Percentiles rank a stretch among this genome's conserved stretches.
phyloP scores from a whole-genome alignment of 2,329 filamentous ascomycete genomes.

The Trichoderma sp. region DNA sequence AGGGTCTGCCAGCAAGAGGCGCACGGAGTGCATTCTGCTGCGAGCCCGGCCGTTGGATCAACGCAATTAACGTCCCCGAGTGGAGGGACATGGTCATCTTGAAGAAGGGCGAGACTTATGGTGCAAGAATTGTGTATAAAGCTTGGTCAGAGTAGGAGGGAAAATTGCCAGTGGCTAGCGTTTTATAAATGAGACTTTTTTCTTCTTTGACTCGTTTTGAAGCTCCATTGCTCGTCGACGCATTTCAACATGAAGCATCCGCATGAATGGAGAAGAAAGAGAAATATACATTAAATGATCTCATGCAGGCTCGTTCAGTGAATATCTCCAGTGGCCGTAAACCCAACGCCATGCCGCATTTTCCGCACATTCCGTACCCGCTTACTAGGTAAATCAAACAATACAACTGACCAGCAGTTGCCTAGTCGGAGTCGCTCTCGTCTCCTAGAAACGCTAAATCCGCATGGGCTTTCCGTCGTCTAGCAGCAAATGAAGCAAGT shows the following conservation, averaged over 20 bases:
- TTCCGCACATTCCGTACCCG: background rate
- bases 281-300: background rate
- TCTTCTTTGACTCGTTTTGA: background rate
- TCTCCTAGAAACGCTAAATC: conserved; percentile 65
- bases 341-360: background rate
- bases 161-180: conserved; percentile 30
- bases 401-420: conserved; percentile 8
- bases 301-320: background rate
- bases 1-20: conserved; percentile 60
- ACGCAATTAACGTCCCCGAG: conserved; percentile 76
- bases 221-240: background rate
- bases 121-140: conserved; percentile 76
- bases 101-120: conserved; percentile 81
- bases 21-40: conserved; percentile 80
- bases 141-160: conserved; percentile 76
- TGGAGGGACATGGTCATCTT: conserved; percentile 78
- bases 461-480: conserved; percentile 46
- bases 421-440: conserved; percentile 62
- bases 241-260: background rate
- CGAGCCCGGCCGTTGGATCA: conserved; percentile 87
- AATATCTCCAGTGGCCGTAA: background rate
- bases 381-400: background rate
- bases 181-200: background rate
- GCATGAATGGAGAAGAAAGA: background rate
- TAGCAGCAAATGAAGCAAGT: conserved; percentile 39